Evolutionary conservation across 2,329 filamentous ascomycete species (phyloP).

Genomic region (Thielaviopsis euricoi): DNA sequence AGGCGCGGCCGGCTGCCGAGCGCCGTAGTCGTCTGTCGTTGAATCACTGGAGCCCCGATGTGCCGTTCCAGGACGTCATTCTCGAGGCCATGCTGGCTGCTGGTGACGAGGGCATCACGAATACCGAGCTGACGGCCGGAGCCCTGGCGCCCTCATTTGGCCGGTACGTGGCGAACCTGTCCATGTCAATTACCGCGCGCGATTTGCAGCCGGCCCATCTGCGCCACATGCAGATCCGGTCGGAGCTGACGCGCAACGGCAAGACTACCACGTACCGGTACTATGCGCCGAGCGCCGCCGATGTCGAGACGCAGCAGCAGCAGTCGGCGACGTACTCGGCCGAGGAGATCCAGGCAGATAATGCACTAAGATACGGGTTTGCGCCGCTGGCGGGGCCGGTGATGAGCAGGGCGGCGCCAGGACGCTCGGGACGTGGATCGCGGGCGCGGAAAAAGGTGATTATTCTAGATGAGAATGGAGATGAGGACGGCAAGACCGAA

Average conservation of each 20-base stretch:
- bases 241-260: conserved; percentile 12
- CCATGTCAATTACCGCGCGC: conserved; percentile 15
- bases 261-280: conserved; percentile 12
- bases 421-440: not conserved
- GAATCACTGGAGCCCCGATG: conserved; percentile 10
- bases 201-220: conserved; percentile 25
- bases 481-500: not conserved
- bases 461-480: conserved; percentile 3
- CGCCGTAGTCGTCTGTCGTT: not conserved
- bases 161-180: conserved; percentile 19
- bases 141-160: conserved; percentile 22
- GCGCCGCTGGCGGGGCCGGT: not conserved
- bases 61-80: conserved; percentile 15
- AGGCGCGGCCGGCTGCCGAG: conserved; percentile 1
- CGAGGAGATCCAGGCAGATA: not conserved
- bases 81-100: conserved; percentile 21
- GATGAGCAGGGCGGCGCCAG: not conserved
- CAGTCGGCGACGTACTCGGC: not conserved
- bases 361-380: conserved; percentile 9
- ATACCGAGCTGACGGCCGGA: conserved; percentile 20
- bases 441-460: conserved; percentile 8
- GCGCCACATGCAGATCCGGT: conserved; percentile 21
- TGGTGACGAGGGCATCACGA: conserved; percentile 20
- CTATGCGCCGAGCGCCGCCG: conserved; percentile 5
- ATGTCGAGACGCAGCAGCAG: not conserved